Evolutionary conservation across 805 yeast genomes (phyloP).

Genomic region (Scheffersomyces amazonensis): DNA sequence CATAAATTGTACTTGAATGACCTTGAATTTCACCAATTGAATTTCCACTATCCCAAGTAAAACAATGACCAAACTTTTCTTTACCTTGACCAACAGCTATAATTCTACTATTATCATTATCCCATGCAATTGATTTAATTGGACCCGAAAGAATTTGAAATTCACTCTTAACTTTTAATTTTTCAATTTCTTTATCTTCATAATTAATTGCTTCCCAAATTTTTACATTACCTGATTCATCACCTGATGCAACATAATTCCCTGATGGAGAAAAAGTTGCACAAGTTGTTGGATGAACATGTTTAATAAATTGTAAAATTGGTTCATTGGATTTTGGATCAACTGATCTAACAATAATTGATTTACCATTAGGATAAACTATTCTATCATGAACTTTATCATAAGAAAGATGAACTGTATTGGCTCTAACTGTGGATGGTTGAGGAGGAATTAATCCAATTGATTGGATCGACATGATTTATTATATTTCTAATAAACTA

Average conservation of each 20-base stretch:
- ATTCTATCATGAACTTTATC: constrained; percentile 66
- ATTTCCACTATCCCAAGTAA: constrained; percentile 92
- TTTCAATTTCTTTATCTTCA: constrained; percentile 39
- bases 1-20: constrained; percentile 78
- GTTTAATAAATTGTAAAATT: constrained; percentile 67
- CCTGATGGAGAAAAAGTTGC: constrained; percentile 91
- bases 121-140: constrained; percentile 87
- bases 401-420: constrained; percentile 69
- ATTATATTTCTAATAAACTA: no score
- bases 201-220: constrained; percentile 65
- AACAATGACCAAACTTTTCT: constrained; percentile 88
- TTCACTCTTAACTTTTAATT: constrained; percentile 69
- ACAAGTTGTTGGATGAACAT: constrained; percentile 69
- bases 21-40: constrained; percentile 97
- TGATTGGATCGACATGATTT: constrained; percentile 29
- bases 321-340: constrained; percentile 45
- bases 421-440: constrained; percentile 74
- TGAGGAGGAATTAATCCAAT: constrained; percentile 59
- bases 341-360: constrained; percentile 69
- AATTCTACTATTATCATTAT: constrained; percentile 77
- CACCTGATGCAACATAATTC: constrained; percentile 87
- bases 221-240: constrained; percentile 82
- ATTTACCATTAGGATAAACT: constrained; percentile 80
- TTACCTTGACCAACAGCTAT: constrained; percentile 96
- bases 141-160: constrained; percentile 77